Evolutionary conservation across 257 asterid species (phyloP), one percentile per base, ranked within the genome.

Genomic region (Ophiorrhiza pumila): DNA sequence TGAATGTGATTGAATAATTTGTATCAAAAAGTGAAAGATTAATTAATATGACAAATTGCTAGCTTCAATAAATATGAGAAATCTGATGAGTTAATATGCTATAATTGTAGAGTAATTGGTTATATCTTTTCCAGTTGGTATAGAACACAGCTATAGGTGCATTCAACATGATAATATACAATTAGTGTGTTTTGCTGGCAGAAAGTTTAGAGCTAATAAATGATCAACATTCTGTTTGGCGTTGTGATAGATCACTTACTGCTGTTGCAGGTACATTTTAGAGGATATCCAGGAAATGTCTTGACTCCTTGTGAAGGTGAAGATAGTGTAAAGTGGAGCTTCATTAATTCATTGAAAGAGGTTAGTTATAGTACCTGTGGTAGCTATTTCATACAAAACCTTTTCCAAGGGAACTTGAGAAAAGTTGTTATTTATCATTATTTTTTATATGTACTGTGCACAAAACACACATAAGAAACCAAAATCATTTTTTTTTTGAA

Each of bases 251-350:
- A 42, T 76, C 37, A 8, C 12, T 50, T n/a, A 49, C 72, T 78
- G 58, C 68, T 72, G 68, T 46, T 83, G 83, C 91, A 94, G 99
- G 87, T 90, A 77, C 98, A 95, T 87, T 95, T 95, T 75, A 90
- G 99, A 83, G 98, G 96, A 71, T 95, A 89, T 81, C 99, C 99
- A 7, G 90, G 81, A 78, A 84, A 83, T 73, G 39, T 85, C 65
- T 85, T 92, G 86, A 86, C 87, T 74, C 96, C 99, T 17, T 95
- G 97, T 85, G 98, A 92, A 77, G 90, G 93, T 53, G 99, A 95
- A 89, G 99, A 95, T 74, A 85, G 88, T 82, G 91, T 89, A 72
- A 95, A 95, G 76, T 95, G 99, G 99, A 87, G 87, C 82, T 92
- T 90, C 79, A 88, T 95, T 67, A 90, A 95, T 86, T 83, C 96